Base-by-base conservation (phyloP, 352 stramenopile species). In the Pythium rhizo-oryzae region DNA sequence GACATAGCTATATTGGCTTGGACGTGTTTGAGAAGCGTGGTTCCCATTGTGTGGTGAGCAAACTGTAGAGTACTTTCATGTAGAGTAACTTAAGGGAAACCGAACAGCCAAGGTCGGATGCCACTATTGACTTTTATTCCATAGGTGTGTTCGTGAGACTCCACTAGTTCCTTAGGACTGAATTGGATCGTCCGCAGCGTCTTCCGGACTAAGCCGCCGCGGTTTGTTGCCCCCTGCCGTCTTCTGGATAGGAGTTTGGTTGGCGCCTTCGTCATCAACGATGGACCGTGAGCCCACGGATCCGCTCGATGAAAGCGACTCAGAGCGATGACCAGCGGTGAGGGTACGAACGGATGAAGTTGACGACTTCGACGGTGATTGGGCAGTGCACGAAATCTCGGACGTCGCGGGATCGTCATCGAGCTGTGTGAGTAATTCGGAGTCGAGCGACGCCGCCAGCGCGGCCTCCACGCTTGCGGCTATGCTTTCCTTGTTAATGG, bases 231-330 rank as follows among this genome's bases (percentile, higher is more conserved):
- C 11, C 47, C 21, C 13, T 21, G 13, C 16, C 16, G 12, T 37
- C n/a, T 54, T 33, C n/a, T 35, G 21, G 7, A 56, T 11, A 23
- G 37, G 25, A 18, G 7, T 15, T 46, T 23, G 18, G 35, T 56
- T 23, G 25, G 23, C 8, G 33, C 1, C 18, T 33, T 72, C 59
- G 8, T 67, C 59, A 1, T 72, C 58, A 7, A 46, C 52, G 28
- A 43, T n/a, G 0, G 19, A 41, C 16, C 1, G 33, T 18, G 55
- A 63, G 19, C n/a, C 30, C 11, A 35, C 43, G 1, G 51, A 67
- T 15, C 44, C 58, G 16, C 16, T 43, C 19, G 53, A 67, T 11
- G 65, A 67, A 12, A 67, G 59, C 23, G 59, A 72, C 41, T 60
- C 59, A 1, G 59, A 63, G 23, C 53, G 65, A 30, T 46, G 58